Evolutionary conservation across 495 filamentous ascomycete species (phyloP), one percentile per base, ranked within the genome.

Genomic region (Platismatia glauca): DNA sequence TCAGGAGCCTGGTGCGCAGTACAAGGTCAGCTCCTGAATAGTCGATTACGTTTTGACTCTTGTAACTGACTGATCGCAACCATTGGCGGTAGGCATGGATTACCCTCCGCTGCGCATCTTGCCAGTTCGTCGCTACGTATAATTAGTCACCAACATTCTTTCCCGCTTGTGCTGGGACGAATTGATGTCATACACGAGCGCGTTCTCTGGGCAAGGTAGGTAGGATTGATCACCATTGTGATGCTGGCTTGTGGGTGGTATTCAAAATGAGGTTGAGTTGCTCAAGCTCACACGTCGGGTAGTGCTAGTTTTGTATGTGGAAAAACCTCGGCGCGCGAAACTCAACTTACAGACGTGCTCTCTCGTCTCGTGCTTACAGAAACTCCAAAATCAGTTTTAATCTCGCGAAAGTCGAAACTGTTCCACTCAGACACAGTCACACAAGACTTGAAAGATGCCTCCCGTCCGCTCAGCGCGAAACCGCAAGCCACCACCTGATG

Each of bases 401-500:
- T 50, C 12, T 27, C 4, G 24, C 24, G 13, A 15, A 24, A 3
- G 27, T 13, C 46, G n/a, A 18, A 12, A 27, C 22, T 34, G 15
- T 29, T 37, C 24, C 27, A 13, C 39, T 15, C n/a, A 29, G 39
- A n/a, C n/a, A n/a, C n/a, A n/a, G n/a, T n/a, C n/a, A 38, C 15
- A 31, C 29, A 13, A 57, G 24, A 4, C 13, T 22, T 2, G 12
- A 44, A 82, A 50, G 33, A 97, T 99, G 94, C 93, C 94, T 60
- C 87, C 92, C 8, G 84, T 96, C 61, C 86, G 94, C 68, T 77
- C 82, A 57, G 79, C 84, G 46, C 85, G 86, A 65, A 88, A 86
- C 73, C 86, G 88, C 72, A 97, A 97, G 78, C 83, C 94, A 63
- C 94, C 94, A 46, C 94, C 94, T 44, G 91, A 88, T 22, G 94